Percentiles rank a stretch among this genome's conserved stretches.
Evolutionary conservation across 257 asterid species (phyloP).

Genomic region (Fraxinus americana): DNA sequence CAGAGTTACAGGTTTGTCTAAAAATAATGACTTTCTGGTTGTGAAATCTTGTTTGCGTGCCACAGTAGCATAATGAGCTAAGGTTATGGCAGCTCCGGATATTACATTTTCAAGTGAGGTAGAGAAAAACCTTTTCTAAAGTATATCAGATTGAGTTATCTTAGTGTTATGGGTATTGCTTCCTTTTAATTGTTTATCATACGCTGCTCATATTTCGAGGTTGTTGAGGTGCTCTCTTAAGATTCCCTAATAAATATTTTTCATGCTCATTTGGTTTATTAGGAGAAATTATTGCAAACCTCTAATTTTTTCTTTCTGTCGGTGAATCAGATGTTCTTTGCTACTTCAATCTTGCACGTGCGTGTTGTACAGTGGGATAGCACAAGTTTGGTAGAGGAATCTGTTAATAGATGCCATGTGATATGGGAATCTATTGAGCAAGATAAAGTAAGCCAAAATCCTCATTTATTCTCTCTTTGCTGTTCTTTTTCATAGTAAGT

Average conservation of each 20-base stretch:
- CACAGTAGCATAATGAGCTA: not conserved
- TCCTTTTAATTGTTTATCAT: conserved; percentile 19
- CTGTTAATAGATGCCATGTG: conserved; percentile 68
- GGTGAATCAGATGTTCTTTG: conserved; percentile 82
- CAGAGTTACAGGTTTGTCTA: conserved; percentile 84
- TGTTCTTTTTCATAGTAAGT: not conserved
- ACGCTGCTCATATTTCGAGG: conserved; percentile 8
- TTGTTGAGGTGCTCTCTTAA: conserved; percentile 9
- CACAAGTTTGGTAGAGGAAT: conserved; percentile 73
- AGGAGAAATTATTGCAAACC: conserved; percentile 13
- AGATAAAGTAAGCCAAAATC: conserved; percentile 57
- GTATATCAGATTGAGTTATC: not conserved
- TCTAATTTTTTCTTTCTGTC: conserved; percentile 35
- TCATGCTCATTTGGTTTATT: conserved; percentile 10
- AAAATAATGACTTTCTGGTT: conserved; percentile 22
- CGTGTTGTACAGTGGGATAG: conserved; percentile 87
- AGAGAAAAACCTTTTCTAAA: conserved; percentile 16
- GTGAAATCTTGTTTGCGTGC: conserved; percentile 22
- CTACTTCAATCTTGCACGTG: conserved; percentile 87
- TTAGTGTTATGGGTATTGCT: conserved; percentile 11
- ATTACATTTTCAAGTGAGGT: conserved; percentile 5
- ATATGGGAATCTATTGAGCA: conserved; percentile 83
- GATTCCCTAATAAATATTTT: conserved; percentile 14
- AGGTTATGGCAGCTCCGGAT: too few relatives aligned
- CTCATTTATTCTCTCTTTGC: not conserved